Evolutionary conservation across 495 filamentous ascomycete species (phyloP), one percentile per base, ranked within the genome.

Genomic region (Penicillium goetzii): DNA sequence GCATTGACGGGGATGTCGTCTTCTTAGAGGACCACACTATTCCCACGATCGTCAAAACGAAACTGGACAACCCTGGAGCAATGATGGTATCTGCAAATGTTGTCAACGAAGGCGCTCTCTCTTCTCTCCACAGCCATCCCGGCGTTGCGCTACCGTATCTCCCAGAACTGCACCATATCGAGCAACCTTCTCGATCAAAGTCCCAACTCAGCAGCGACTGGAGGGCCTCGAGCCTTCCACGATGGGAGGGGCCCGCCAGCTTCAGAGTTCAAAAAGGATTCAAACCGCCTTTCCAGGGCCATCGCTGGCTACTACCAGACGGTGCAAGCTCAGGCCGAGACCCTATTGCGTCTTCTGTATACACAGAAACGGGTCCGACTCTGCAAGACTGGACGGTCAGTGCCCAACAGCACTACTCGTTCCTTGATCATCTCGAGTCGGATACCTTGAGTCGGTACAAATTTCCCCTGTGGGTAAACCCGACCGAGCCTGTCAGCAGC

Each of bases 1-100:
- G 82, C 64, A 85, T 86, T 28, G 84, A 86, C 63, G 84, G 84
- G 9, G 84, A 86, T 62, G 75, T 82, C 49, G 78, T 85, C 17
- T 86, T 78, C 59, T 63, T 86, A 15, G 82, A 85, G 55, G 82
- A 84, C 45, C 74, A 81, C 57, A 74, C 82, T 43, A 85, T 86
- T 45, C 76, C 83, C 1, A 78, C 79, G 9, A 71, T 86, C 2
- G 76, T 86, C 26, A 81, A 83, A 47, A 84, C 82, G n/a, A 77
- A 79, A 56, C 66, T 84, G 28, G 76, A 82, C 8, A 71, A 81
- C 34, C 81, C 81, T 9, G 73, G 78, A 49, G 74, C 78, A 1
- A 71, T 77, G 50, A 76, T 83, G 45, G 74, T 86, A 0, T 84
- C 83, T 1, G 84, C 82, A 23, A 86, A 86, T 62, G 72, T 85